Base-by-base conservation (phyloP, 768 basidiomycete species). In the Russula brevipes region DNA sequence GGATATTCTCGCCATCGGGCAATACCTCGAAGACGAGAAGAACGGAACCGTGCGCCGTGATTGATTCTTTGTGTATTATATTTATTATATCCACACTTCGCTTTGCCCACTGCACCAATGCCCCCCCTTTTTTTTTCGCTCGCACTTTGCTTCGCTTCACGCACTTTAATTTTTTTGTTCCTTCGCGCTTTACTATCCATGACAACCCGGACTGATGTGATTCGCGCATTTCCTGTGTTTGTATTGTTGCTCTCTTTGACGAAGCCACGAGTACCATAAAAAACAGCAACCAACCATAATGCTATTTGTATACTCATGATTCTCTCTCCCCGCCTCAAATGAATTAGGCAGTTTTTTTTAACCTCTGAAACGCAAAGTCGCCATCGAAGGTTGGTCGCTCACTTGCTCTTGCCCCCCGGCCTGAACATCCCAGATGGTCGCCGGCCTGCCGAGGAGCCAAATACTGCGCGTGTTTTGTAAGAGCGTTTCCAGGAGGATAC, bases 21-120 rank as follows among this genome's bases (percentile, higher is more conserved):
- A 89, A 70, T 93, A 90, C 72, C 77, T 93, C 11, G 90, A 91
- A 66, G 91, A 93, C 66, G 88, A 91, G 72, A 87, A 86, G 76
- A 88, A 86, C 69, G 89, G 89, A 38, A 80, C 77, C 51, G 71
- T 91, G 53, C 77, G 78, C 61, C 65, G 71, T 42, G 68, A 71
- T 50, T 74, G 62, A 69, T 44, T 68, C 57, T 36, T 63, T 68
- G 60, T 33, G 50, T n/a, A 42, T 10, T 11, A 6, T n/a, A 12
- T 45, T 4, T 24, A 7, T 17, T 14, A 53, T 64, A 47, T 61
- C 57, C 60, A 2, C 16, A 6, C 16, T 49, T 19, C 51, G 35
- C 52, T 53, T n/a, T 8, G 10, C 39, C 31, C 1, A 24, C 24
- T 24, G 24, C 24, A 24, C 24, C 24, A 24, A 24, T 50, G 31